Evolutionary conservation across 2,329 filamentous ascomycete species (phyloP).

Genomic region (Ceratocystis smalleyi): DNA sequence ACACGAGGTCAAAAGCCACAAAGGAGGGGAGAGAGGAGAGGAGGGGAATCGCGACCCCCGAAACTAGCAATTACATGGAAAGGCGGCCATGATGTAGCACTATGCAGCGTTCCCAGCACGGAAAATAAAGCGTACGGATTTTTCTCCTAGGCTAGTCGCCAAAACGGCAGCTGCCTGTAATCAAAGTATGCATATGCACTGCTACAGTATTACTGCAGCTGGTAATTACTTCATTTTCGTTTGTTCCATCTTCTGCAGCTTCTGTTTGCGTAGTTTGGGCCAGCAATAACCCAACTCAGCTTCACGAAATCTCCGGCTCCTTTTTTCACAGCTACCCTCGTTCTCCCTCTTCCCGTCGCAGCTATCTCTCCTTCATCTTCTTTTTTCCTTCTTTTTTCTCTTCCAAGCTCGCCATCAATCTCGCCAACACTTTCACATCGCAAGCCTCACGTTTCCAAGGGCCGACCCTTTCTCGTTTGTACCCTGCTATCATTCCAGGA

Average conservation of each 20-base stretch:
- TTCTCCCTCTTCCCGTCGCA: neutral
- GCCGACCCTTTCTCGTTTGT: conserved; percentile 4
- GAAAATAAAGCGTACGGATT: neutral
- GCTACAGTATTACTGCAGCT: neutral
- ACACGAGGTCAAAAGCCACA: neutral
- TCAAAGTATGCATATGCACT: conserved; percentile 3
- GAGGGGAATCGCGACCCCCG: neutral
- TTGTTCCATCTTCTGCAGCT: neutral
- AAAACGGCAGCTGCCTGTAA: conserved; percentile 3
- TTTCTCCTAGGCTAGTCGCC: neutral
- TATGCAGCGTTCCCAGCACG: neutral
- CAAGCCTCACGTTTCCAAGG: conserved; percentile 5
- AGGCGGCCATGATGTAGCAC: neutral
- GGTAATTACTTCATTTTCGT: neutral
- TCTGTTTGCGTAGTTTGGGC: neutral
- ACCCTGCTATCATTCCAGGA: conserved; percentile 4
- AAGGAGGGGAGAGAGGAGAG: neutral
- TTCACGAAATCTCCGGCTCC: neutral
- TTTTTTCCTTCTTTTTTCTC: neutral
- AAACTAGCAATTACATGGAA: neutral
- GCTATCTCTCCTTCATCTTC: neutral
- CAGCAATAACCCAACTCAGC: neutral
- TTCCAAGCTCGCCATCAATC: neutral
- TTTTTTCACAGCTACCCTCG: neutral
- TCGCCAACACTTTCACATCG: neutral